Base-by-base conservation (phyloP, 164 flowering plant species). In the Vitis riparia region DNA sequence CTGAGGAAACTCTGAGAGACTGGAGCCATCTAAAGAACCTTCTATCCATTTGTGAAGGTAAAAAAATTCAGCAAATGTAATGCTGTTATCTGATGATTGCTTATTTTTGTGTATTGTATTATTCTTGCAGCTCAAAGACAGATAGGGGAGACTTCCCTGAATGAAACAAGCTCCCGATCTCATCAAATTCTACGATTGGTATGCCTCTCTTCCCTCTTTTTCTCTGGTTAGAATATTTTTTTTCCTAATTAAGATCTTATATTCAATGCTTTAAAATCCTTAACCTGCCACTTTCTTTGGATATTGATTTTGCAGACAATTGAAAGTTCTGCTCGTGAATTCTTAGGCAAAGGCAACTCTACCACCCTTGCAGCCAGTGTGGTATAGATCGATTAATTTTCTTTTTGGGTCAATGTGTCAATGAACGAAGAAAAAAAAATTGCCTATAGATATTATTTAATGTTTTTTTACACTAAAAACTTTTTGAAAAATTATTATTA, bases 121-220 rank as follows among this genome's bases (percentile, higher is more conserved):
- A 12, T 71, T 66, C 17, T 73, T 76, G 80, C 89, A 96, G 99
- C 95, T 68, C 94, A 92, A 78, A 87, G 99, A 70, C 88, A 82
- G 84, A 85, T 85, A 37, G 98, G 97, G 48, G 99, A 96, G 84
- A 96, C 98, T 52, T 72, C 85, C 12, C 78, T 91, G 73, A 96
- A 96, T 76, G 97, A 93, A 80, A 79, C 84, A 73, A 96, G 99
- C 82, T 96, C 99, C 51, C 89, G 98, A 78, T 96, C 99, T 68
- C 99, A 96, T 81, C 99, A 96, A 81, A 93, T 96, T 80, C 84
- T 96, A 48, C 79, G 89, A 82, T 75, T 96, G 94, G 99, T 93
- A 53, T 50, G 79, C 47, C 59, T 62, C 5, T 49, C 48, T 44
- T 10, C 32, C 23, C 12, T 68, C 30, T 9, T 19, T 12, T 15